These are phyloP conservation scores for Sphagnum contortum DNA, from an alignment of 225 moss, liverwort and hornwort genomes.

Conservation along the genomic window DNA sequence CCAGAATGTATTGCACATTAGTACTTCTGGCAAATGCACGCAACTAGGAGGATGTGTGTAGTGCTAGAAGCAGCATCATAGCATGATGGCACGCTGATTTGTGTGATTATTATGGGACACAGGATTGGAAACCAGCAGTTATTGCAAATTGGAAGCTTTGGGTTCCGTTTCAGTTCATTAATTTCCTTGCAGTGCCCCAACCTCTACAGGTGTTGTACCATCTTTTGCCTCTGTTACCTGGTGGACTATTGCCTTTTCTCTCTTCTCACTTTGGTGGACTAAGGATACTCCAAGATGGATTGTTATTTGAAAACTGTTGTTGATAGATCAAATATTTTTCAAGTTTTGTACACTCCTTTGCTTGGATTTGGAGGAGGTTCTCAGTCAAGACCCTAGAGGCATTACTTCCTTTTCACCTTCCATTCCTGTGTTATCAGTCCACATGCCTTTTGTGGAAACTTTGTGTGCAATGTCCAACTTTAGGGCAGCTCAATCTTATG, in stretches of 20 bases:
- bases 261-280: background rate
- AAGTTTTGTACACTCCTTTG: background rate
- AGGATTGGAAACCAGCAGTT: conserved; percentile 50
- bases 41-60: no score
- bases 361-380: background rate
- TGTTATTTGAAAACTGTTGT: background rate
- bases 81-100: background rate
- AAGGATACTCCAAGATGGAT: background rate
- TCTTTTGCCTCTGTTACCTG: background rate
- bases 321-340: background rate
- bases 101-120: conserved; percentile 3
- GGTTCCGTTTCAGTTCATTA: conserved; percentile 65
- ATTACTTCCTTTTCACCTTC: no score
- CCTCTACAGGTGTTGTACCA: conserved; percentile 41
- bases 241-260: background rate
- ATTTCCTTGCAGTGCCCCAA: conserved; percentile 57
- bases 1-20: background rate
- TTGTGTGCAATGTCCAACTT: no score
- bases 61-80: background rate
- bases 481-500: background rate
- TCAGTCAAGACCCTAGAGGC: background rate
- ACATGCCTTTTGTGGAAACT: conserved; percentile 6
- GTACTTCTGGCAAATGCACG: no score
- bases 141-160: conserved; percentile 68
- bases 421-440: no score